Base-by-base conservation (phyloP, 2,329 filamentous ascomycete species). In the Aspergillus ustus region DNA sequence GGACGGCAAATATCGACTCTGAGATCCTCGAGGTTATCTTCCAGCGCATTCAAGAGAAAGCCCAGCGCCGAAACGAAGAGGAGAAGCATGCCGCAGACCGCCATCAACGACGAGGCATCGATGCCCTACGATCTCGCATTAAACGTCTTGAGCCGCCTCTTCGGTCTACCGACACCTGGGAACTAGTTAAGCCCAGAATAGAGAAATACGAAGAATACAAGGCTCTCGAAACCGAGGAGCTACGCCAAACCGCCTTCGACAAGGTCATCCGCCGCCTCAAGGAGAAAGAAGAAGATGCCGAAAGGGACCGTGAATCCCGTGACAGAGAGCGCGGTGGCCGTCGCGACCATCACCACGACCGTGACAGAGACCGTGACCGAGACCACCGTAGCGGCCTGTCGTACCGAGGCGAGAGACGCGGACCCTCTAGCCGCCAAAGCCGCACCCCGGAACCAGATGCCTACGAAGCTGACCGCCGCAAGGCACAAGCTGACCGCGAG, bases 391-490 rank as follows among this genome's bases (percentile, higher is more conserved):
- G 78, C 60, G 73, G 76, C 31, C 20, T 22, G 52, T 67, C 70
- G 28, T 72, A 75, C 37, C 72, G 76, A 51, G 76, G 76, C 55
- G 77, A 78, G 48, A 71, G 77, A 61, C 71, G 75, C 50, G 75
- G 77, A 56, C 72, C 72, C 28, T 73, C 77, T 46, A 81, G 81
- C 67, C 84, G 91, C 69, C 86, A 87, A 69, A 96, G 91, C 73
- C 92, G 93, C 70, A 93, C 90, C 69, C 93, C 93, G n/a, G 95
- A 98, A 77, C 87, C 87, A 61, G 93, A 99, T 79, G 87, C 92
- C 20, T 99, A 99, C 77, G 95, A 98, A 78, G 95, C 93, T 63
- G 95, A 99, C 75, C 89, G 95, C 67, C 90, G 93, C 71, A 95
- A 94, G 77, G 94, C 94, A 48, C 93, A 95, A 73, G 93, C 93